Evolutionary conservation across 1,284 basidiomycete genomes (phyloP).

Genomic region (Leccinum solheimii): DNA sequence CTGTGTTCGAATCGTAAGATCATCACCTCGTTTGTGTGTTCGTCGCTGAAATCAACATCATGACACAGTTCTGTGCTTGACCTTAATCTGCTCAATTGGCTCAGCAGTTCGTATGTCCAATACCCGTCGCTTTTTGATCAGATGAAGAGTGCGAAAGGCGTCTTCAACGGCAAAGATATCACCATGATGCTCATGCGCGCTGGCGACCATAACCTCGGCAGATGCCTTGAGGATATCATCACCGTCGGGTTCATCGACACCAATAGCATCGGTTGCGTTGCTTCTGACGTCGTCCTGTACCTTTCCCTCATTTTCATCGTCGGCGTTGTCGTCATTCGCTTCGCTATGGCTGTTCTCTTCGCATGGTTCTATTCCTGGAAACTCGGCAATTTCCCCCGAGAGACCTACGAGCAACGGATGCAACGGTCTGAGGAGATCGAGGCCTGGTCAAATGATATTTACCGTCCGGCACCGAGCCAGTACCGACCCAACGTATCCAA

Average conservation of each 20-base stretch:
- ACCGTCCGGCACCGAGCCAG: conserved; percentile 87
- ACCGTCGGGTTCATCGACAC: conserved; percentile 95
- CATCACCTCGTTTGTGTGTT: background rate
- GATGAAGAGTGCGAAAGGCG: conserved; percentile 68
- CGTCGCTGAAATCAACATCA: conserved; percentile 10
- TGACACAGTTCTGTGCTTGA: conserved; percentile 79
- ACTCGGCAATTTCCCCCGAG: conserved; percentile 90
- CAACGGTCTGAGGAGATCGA: conserved; percentile 90
- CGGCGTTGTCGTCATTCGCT: conserved; percentile 94
- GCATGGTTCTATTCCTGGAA: conserved; percentile 97
- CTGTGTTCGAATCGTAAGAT: conserved; percentile 87
- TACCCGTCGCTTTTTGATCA: conserved; percentile 84
- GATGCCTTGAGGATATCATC: conserved; percentile 85
- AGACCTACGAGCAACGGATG: conserved; percentile 95
- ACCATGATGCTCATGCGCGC: conserved; percentile 79
- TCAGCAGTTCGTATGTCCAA: conserved; percentile 73
- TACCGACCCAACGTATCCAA: conserved; percentile 89
- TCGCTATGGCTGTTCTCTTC: conserved; percentile 96
- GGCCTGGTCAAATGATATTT: conserved; percentile 96
- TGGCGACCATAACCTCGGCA: conserved; percentile 63
- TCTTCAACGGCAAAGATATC: conserved; percentile 83
- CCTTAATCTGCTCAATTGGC: conserved; percentile 81
- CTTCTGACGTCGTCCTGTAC: conserved; percentile 92
- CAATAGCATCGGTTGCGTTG: conserved; percentile 92
- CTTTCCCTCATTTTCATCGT: conserved; percentile 97